A percentile compares a stretch with the other conserved stretches of the same genome.
Evolutionary conservation across 2,329 filamentous ascomycete species (phyloP).

Genomic region (Clonostachys rosea): DNA sequence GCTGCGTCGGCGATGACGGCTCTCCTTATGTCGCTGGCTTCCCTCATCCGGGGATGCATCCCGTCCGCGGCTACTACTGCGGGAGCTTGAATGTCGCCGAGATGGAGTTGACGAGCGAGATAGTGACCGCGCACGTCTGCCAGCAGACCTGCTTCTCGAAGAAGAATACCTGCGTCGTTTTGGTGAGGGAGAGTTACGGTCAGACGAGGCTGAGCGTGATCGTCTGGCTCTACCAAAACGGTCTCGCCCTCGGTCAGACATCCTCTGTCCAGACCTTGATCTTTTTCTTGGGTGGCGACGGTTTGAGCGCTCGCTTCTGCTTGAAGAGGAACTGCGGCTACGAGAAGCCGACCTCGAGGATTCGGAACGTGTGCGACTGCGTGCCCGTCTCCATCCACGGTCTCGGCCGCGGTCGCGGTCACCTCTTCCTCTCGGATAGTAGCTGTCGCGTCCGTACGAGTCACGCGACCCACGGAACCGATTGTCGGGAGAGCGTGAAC

Average conservation of each 20-base stretch:
- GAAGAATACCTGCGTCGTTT: constrained; percentile 47
- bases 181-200: constrained; percentile 32
- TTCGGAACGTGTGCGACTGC: constrained; percentile 23
- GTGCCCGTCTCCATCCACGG: constrained; percentile 19
- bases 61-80: constrained; percentile 13
- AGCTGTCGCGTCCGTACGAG: constrained; percentile 43
- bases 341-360: constrained; percentile 26
- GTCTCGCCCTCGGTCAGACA: constrained; percentile 12
- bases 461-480: constrained; percentile 36
- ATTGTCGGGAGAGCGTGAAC: constrained; percentile 43
- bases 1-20: constrained; percentile 5
- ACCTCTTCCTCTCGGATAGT: constrained; percentile 44
- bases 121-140: constrained; percentile 14
- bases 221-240: constrained; percentile 11
- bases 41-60: constrained; percentile 4
- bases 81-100: constrained; percentile 32
- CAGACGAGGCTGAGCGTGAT: constrained; percentile 28
- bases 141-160: constrained; percentile 41
- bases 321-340: constrained; percentile 19
- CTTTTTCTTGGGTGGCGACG: constrained; percentile 27
- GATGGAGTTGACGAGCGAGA: constrained; percentile 28
- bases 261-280: constrained; percentile 23
- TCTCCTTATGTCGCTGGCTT: constrained; percentile 4
- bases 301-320: constrained; percentile 2
- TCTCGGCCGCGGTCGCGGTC: constrained; percentile 31